Conservation (phyloP, 495 filamentous ascomycete genomes). For the Clohesyomyces aquaticus region DNA sequence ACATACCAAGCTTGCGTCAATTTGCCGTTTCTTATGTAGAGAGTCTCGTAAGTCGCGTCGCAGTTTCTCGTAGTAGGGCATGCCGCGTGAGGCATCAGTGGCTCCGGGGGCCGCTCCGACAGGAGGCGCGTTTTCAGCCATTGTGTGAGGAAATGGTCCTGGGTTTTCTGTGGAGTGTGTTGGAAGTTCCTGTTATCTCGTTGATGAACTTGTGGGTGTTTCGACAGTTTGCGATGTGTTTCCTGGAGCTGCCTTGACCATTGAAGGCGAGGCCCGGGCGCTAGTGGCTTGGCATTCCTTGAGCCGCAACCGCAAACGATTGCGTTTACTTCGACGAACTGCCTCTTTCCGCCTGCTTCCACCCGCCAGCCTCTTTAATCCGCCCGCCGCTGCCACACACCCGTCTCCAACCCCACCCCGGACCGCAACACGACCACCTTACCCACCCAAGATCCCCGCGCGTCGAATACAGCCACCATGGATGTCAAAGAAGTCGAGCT, state of each 20-base stretch:
- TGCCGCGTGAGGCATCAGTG: slow-evolving; percentile 43
- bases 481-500: slow-evolving; percentile 78
- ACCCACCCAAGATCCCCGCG: slow-evolving; percentile 3
- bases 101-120: slow-evolving; percentile 33
- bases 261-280: slow-evolving; percentile 2
- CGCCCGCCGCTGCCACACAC: not conserved
- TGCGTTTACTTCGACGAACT: not conserved
- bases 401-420: not conserved
- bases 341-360: not conserved
- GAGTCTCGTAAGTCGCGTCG: slow-evolving; percentile 69
- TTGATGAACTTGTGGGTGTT: not conserved
- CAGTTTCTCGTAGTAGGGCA: slow-evolving; percentile 76
- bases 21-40: slow-evolving; percentile 65
- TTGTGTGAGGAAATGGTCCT: slow-evolving; percentile 3
- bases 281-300: slow-evolving; percentile 3
- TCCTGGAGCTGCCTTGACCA: slow-evolving; percentile 2
- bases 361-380: not conserved
- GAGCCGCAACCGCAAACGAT: slow-evolving; percentile 6
- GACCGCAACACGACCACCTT: not conserved
- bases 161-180: not conserved
- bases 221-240: slow-evolving; percentile 10
- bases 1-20: slow-evolving; percentile 69
- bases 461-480: slow-evolving; percentile 54
- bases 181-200: not conserved
- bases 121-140: slow-evolving; percentile 49